Conservation (phyloP, 164 flowering plant genomes). For the Piper betle region DNA sequence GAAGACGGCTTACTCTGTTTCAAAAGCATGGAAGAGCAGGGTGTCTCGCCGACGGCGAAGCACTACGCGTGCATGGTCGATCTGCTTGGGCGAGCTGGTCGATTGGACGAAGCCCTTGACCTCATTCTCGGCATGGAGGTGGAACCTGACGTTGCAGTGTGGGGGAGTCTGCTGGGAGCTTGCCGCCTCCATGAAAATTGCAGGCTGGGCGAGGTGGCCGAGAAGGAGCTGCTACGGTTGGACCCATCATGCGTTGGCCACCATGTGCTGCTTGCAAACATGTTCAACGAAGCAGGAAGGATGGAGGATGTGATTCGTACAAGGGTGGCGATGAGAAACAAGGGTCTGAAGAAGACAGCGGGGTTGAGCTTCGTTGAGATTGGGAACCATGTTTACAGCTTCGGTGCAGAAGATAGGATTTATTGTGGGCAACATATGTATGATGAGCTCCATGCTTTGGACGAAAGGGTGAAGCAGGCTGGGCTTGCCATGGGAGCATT, state of each 20-base stretch:
- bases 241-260: constrained; percentile 14
- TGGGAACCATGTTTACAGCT: constrained; percentile 13
- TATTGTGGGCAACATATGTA: constrained; percentile 11
- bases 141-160: constrained; percentile 14
- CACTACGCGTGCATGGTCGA: constrained; percentile 22
- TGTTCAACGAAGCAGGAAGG: constrained; percentile 19
- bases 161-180: constrained; percentile 20
- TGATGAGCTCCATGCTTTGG: constrained; percentile 9
- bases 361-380: constrained; percentile 21
- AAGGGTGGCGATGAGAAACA: constrained; percentile 14
- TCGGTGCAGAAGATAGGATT: constrained; percentile 15
- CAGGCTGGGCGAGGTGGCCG: constrained; percentile 15
- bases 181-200: constrained; percentile 17
- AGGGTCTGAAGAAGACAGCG: constrained; percentile 19
- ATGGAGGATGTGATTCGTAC: constrained; percentile 16
- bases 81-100: constrained; percentile 20
- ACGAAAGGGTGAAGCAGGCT: constrained; percentile 8
- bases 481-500: constrained; percentile 5
- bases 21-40: constrained; percentile 11
- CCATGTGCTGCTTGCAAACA: constrained; percentile 18
- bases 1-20: constrained; percentile 16
- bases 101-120: constrained; percentile 14
- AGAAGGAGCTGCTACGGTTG: constrained; percentile 11
- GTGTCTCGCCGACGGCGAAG: constrained; percentile 12
- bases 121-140: constrained; percentile 12